A percentile compares a stretch with the other conserved stretches of the same genome.
Evolutionary conservation across 306 rosid species (phyloP).

Genomic region (Rosa chinensis): DNA sequence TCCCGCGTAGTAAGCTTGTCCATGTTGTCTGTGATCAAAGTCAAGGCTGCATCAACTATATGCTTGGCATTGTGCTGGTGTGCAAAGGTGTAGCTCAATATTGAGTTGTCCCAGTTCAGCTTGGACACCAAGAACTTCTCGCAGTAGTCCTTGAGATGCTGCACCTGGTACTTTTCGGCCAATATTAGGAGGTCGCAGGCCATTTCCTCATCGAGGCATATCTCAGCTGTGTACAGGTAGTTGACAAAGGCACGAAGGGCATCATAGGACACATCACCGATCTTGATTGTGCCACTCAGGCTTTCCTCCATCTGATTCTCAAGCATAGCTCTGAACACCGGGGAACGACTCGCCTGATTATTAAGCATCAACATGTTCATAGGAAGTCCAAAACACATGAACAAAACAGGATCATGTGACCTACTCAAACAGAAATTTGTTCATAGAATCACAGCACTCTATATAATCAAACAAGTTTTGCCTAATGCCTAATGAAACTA

Average conservation of each 20-base stretch:
- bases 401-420: neutral
- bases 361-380: neutral
- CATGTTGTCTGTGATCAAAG: constrained; percentile 63
- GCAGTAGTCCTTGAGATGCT: constrained; percentile 70
- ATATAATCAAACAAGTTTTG: neutral
- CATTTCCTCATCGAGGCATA: constrained; percentile 66
- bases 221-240: constrained; percentile 77
- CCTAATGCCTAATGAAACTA: too few species aligned
- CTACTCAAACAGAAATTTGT: too few species aligned
- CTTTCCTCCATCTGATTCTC: constrained; percentile 87
- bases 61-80: constrained; percentile 67
- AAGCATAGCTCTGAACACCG: constrained; percentile 82
- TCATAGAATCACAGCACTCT: neutral
- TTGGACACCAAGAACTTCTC: constrained; percentile 63
- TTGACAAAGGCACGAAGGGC: constrained; percentile 71
- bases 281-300: constrained; percentile 75
- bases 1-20: constrained; percentile 51
- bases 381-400: too few species aligned
- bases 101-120: constrained; percentile 67
- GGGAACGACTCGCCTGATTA: constrained; percentile 70
- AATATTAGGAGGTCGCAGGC: constrained; percentile 63
- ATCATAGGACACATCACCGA: constrained; percentile 65
- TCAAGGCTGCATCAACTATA: constrained; percentile 61
- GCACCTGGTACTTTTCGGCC: constrained; percentile 79
- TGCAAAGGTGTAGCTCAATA: constrained; percentile 59